These are phyloP conservation scores for Tuber melanosporum DNA, from an alignment of 495 filamentous ascomycete genomes.

Conservation along the genomic window DNA sequence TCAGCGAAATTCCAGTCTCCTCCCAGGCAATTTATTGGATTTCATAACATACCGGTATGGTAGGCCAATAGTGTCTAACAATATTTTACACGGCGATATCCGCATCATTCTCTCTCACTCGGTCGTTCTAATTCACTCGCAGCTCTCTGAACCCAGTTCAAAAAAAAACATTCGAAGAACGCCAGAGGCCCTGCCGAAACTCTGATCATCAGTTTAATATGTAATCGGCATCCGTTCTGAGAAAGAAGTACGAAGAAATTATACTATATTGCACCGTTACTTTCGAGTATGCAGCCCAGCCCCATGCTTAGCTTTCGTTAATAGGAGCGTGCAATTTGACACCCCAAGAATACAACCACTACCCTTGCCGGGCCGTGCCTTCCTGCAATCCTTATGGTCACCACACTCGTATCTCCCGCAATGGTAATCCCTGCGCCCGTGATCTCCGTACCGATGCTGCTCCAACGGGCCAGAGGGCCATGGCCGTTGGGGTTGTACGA, in stretches of 20 bases:
- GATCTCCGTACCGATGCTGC: neutral
- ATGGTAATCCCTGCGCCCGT: neutral
- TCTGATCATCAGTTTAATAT: neutral
- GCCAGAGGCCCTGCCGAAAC: neutral
- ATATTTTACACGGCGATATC: neutral
- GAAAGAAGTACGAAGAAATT: neutral
- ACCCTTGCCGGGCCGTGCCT: neutral
- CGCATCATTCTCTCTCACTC: neutral
- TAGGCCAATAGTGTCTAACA: neutral
- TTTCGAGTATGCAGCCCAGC: neutral
- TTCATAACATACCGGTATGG: neutral
- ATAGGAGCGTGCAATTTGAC: neutral
- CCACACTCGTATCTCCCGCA: neutral
- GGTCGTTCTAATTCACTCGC: neutral
- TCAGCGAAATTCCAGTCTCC: neutral
- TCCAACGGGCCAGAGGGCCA: neutral
- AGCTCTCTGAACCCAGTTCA: neutral
- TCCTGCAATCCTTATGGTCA: neutral
- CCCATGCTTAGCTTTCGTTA: neutral
- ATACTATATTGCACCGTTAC: neutral
- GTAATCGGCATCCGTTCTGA: neutral
- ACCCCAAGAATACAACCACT: neutral
- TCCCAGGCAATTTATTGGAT: neutral
- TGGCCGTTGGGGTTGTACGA: constrained; percentile 45
- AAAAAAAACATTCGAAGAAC: neutral